phyloP scores from a whole-genome alignment of 441 rosid species.

The Bruguiera hainesii region DNA sequence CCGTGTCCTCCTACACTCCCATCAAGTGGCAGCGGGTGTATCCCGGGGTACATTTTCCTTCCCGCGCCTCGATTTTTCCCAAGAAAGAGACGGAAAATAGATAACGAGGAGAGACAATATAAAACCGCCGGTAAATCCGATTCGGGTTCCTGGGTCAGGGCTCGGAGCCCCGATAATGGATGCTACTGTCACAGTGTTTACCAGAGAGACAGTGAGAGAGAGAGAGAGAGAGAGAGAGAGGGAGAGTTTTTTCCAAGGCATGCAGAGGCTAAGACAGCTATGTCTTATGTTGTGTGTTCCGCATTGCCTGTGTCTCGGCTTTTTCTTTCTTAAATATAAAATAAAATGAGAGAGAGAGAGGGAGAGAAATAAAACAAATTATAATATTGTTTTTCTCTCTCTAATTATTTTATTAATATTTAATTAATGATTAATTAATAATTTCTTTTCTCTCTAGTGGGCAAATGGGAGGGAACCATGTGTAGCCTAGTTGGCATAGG shows the following conservation, averaged over 20 bases:
- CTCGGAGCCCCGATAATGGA: slow-evolving; percentile 15
- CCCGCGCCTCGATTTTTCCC: background rate
- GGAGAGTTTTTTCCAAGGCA: slow-evolving; percentile 10
- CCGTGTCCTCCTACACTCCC: slow-evolving; percentile 37
- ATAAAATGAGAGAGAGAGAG: too few species aligned
- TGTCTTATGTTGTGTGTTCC: slow-evolving; percentile 13
- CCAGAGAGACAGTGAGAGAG: background rate
- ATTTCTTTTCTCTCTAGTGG: background rate
- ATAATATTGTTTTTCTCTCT: background rate
- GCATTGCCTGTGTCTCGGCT: slow-evolving; percentile 14
- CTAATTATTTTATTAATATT: background rate
- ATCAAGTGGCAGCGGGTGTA: slow-evolving; percentile 68
- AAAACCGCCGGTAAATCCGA: slow-evolving; percentile 13
- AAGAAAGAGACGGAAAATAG: background rate
- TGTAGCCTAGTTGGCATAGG: background rate
- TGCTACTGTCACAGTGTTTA: background rate
- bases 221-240: background rate
- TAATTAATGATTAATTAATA: background rate
- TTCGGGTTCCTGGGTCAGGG: slow-evolving; percentile 20
- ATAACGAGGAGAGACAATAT: background rate
- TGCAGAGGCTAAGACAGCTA: slow-evolving; percentile 36
- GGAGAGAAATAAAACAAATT: background rate
- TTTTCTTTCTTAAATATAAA: background rate
- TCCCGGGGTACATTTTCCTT: slow-evolving; percentile 59
- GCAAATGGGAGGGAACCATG: background rate